phyloP scores from a whole-genome alignment of 768 basidiomycete genomes.

The Rhodotorula babjevae region DNA sequence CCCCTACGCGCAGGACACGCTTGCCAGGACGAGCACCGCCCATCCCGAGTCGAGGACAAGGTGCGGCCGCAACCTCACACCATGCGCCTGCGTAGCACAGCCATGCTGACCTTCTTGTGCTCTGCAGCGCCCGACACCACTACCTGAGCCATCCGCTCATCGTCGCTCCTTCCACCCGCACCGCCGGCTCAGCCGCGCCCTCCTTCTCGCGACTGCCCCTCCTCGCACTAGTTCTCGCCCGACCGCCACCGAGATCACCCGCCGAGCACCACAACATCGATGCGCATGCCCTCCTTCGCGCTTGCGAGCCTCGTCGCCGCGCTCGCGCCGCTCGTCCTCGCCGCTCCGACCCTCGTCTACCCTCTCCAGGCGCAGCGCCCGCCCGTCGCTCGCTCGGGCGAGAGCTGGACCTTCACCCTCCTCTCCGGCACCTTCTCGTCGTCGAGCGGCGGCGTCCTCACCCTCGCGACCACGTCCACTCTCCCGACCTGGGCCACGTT shows the following conservation, averaged over 20 bases:
- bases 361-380: constrained; percentile 71
- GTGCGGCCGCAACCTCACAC: background rate
- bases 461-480: constrained; percentile 47
- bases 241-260: background rate
- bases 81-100: too few relatives aligned
- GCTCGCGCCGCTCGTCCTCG: background rate
- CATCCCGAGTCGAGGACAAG: background rate
- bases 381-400: constrained; percentile 63
- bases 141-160: constrained; percentile 4
- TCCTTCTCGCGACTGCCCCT: background rate
- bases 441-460: constrained; percentile 41
- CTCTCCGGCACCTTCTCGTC: constrained; percentile 60
- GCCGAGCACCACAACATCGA: background rate
- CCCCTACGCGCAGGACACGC: background rate
- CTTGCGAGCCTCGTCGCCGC: background rate
- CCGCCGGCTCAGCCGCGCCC: background rate
- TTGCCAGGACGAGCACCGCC: background rate
- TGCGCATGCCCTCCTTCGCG: background rate
- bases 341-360: constrained; percentile 50
- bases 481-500: constrained; percentile 76
- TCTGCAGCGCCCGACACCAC: background rate
- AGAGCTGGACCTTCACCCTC: constrained; percentile 66
- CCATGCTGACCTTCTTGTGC: too few relatives aligned
- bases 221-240: background rate
- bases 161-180: background rate